Evolutionary conservation across 177 flowering plant species (phyloP), one percentile per base, ranked within the genome.

Genomic region (Vitis hybrid): DNA sequence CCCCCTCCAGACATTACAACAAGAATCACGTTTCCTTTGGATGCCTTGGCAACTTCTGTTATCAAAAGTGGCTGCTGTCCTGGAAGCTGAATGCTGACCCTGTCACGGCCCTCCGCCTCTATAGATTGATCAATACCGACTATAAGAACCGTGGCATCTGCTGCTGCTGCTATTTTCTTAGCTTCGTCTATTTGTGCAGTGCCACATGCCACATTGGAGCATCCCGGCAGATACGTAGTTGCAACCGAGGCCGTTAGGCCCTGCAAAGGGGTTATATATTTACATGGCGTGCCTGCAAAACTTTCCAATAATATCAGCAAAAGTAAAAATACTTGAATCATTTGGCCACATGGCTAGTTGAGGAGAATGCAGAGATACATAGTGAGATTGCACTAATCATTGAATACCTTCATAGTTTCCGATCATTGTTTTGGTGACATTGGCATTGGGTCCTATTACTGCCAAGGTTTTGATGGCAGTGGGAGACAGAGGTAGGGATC

Each of bases 1-100:
- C 94, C 92, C 2, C 99, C 99, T 19, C 97, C 99, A 3, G 99
- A 90, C 98, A 96, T 96, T 50, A 96, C 88, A 7, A 91, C 90
- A 55, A 96, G 88, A 71, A 96, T 85, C n/a, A 96, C 98, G 13
- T 95, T 97, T 24, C 99, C 98, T 64, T 86, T 92, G 35, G 99
- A 76, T 3, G 72, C 97, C 6, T 87, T 90, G 19, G 94, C 89
- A 30, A 96, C 90, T 61, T 76, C 80, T 3, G 86, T 67, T 14
- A 96, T 40, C 11, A 96, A 77, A 8, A 75, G 75, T 27, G 66
- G 56, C 60, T 96, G 99, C 70, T 93, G 91, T 1, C 98, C 99
- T 0, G 99, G 99, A 51, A 96, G 91, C 32, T 66, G 63, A 56
- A 96, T 77, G 65, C 86, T 79, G 19, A 82, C 18, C 58, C 98